Base-by-base conservation (phyloP, 2,329 filamentous ascomycete genomes). In the Pseudogymnoascus destructans region DNA sequence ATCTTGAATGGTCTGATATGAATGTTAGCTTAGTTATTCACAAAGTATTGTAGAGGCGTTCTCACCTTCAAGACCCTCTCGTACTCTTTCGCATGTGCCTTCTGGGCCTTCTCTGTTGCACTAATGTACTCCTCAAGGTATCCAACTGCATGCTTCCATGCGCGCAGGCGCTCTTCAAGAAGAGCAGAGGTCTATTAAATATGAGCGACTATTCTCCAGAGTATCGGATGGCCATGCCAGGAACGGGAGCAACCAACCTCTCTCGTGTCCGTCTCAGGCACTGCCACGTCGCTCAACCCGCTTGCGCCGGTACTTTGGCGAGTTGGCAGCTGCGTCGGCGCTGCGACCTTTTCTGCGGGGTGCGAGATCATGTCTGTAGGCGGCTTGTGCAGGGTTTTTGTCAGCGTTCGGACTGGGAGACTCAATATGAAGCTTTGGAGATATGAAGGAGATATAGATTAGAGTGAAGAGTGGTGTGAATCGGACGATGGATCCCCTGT, bases 101-200 rank as follows among this genome's bases (percentile, higher is more conserved):
- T 86, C 69, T 96, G 86, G 60, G 89, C 78, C 77, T 92, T 96
- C 72, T 95, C 90, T 3, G 90, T 88, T 5, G 87, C 84, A 27
- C 75, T 76, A 67, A 97, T 79, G 71, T 96, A 98, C 57, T 95
- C 89, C 73, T 97, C 90, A 54, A 98, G 79, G 69, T 95, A 92
- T 59, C 79, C 88, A 62, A 90, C 88, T 61, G 91, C 89, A 71
- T 97, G 92, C 72, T 96, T 97, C 90, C 90, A 98, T 52, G 93
- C 93, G 67, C 88, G 86, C 61, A 98, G 78, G 63, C 93, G 84
- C 75, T 97, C 89, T 58, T 85, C 79, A 63, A 98, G 85, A 55
- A 97, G 79, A 38, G 80, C 84, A n/a, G 85, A 83, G 19, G 86
- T 87, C 85, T 89, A 63, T n/a, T 7, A 35, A 17, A 27, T n/a